Percentiles rank a stretch among this genome's conserved stretches.
Conservation (phyloP, 805 yeast species). For the Teunomyces gatunensis region DNA sequence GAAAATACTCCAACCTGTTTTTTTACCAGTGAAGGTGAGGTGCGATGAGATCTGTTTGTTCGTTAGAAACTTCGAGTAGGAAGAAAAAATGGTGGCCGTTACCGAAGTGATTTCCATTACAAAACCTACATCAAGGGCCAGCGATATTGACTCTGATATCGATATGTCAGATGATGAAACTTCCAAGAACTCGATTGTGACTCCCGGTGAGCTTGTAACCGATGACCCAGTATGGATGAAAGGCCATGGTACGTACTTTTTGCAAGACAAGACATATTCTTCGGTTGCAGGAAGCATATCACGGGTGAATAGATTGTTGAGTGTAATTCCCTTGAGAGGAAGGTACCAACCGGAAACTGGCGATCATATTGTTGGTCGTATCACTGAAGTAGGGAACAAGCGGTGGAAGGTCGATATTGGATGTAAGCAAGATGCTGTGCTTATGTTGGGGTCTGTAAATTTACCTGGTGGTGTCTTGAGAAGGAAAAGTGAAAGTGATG, state of each 20-base stretch:
- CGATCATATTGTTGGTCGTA: slow-evolving; percentile 91
- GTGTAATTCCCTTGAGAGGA: slow-evolving; percentile 84
- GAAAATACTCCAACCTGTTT: not conserved
- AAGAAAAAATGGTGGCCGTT: not conserved
- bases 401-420: slow-evolving; percentile 98
- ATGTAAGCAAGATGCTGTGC: slow-evolving; percentile 85
- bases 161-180: slow-evolving; percentile 39
- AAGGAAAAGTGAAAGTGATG: slow-evolving; percentile 92
- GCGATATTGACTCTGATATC: slow-evolving; percentile 35
- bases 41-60: not conserved
- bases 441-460: slow-evolving; percentile 93
- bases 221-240: slow-evolving; percentile 97
- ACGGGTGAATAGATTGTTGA: slow-evolving; percentile 79
- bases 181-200: slow-evolving; percentile 50
- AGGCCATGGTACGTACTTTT: slow-evolving; percentile 93
- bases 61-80: not conserved
- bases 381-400: slow-evolving; percentile 89
- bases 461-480: slow-evolving; percentile 96
- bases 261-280: slow-evolving; percentile 73
- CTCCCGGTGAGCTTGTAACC: slow-evolving; percentile 96
- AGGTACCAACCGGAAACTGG: slow-evolving; percentile 93
- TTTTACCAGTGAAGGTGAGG: not conserved
- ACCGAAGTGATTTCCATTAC: slow-evolving; percentile 34
- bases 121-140: slow-evolving; percentile 20
- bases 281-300: slow-evolving; percentile 91